Conservation (phyloP, 2,329 filamentous ascomycete genomes). For the Gnomoniopsis sp. region DNA sequence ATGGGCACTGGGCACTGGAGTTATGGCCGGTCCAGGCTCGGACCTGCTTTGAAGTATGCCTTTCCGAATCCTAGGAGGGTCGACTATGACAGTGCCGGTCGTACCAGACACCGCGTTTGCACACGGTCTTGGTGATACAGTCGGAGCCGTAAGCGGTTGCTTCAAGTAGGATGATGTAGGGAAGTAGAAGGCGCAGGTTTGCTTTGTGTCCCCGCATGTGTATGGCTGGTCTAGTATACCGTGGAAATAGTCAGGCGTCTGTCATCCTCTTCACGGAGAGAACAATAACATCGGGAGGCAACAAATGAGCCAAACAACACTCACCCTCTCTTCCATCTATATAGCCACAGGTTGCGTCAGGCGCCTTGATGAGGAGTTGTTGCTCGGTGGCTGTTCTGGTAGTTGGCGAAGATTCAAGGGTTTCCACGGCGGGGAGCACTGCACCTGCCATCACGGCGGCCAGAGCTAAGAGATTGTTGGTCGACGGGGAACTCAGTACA, state of each 20-base stretch:
- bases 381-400: background rate
- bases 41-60: background rate
- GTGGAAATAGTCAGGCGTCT: background rate
- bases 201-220: background rate
- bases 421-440: too few species aligned
- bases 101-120: too few species aligned
- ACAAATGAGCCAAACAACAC: background rate
- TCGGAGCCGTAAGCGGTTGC: background rate
- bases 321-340: background rate
- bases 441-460: background rate
- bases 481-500: background rate
- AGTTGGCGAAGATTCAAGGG: background rate
- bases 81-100: too few species aligned
- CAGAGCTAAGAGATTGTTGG: background rate
- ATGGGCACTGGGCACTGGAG: background rate
- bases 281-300: background rate
- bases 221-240: background rate
- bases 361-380: slow-evolving; percentile 2
- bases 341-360: slow-evolving; percentile 6
- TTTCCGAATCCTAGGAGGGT: background rate
- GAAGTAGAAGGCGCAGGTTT: slow-evolving; percentile 12
- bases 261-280: too few species aligned
- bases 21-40: background rate
- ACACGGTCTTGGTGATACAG: background rate
- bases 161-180: background rate